Evolutionary conservation across 345 rosid genomes (phyloP), one percentile per base, ranked within the genome.

Genomic region (Aquilaria sinensis): DNA sequence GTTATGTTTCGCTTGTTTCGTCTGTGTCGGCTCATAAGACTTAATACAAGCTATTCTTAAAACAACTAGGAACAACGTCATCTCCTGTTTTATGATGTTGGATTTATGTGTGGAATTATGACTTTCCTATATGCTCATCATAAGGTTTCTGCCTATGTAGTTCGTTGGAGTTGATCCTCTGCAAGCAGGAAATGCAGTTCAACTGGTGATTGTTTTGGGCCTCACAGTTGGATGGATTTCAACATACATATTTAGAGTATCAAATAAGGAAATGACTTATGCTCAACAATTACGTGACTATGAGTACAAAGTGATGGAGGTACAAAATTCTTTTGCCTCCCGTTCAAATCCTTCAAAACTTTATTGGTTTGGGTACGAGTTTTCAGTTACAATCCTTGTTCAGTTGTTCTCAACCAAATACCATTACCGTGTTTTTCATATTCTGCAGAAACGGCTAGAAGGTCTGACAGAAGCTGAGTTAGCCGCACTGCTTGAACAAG

Each of bases 181-280:
- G 71, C 92, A 86, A 76, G 96, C 97, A 52, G 98, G 98, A 64
- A 93, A 93, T 16, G 89, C 86, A 14, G 94, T 93, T 49, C 92
- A 90, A 74, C 72, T 93, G 72, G 78, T 93, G 48, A 12, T 90
- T 69, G 98, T 93, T 51, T 68, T 88, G 63, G 98, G 98, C 43
- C 84, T 93, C 56, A 93, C 94, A 5, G 63, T 93, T 62, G 98
- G 97, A 71, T 90, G 98, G 98, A 85, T 93, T 56, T 86, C 88
- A 2, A 93, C 94, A 16, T 93, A 90, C 61, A 81, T 93, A 73
- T 90, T 93, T 62, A 79, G 98, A 66, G 98, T 93, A 43, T 87
- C 92, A 4, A 93, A 88, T 84, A 93, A 93, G 81, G 98, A 93
- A 76, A 93, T 93, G 97, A 93, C 97, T 1, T 88, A 93, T 54